Base-by-base conservation (phyloP, 2,329 filamentous ascomycete species). In the Talaromyces rugulosus region DNA sequence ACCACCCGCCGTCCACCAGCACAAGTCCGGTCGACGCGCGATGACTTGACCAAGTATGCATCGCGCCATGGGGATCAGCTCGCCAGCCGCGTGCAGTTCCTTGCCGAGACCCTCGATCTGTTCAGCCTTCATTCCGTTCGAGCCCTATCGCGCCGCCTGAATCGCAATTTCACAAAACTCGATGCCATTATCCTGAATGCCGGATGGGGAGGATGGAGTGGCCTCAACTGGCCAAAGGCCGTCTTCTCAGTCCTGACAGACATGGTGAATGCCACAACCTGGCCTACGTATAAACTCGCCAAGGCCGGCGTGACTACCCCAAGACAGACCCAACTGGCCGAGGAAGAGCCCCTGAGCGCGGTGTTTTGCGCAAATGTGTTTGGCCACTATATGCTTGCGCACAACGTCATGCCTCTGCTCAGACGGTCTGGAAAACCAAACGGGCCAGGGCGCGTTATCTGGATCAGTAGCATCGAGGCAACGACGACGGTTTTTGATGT, bases 281-380 rank as follows among this genome's bases (percentile, higher is more conserved):
- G 87, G 82, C 93, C 94, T 0, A 80, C 64, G 5, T 97, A 84
- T 80, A 96, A 96, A 79, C 76, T 87, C 16, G 83, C 88, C 4
- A 75, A 81, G 14, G 71, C 81, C 2, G 88, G 88, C 28, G 77
- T 81, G 62, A 62, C 83, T 0, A 79, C 85, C n/a, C 78, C 79
- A 63, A 75, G 78, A 8, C 83, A 92, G 71, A 78, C 83, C 14
- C 71, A 75, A 9, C 59, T 59, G 7, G 61, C 65, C 3, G 68
- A 77, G 16, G 84, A 87, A 62, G 87, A 89, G 0, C 78, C 80
- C 5, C 79, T 99, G 0, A 93, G 92, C 3, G 83, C 91, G 67
- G 87, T 96, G 18, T 99, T 98, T 74, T 89, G 89, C 73, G 89
- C 94, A 56, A 98, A 98, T 72, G 84, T 96, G 33, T 98, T 99